Percentiles rank a stretch among this genome's conserved stretches.
phyloP scores from a whole-genome alignment of 208 protist genomes.

The Wallacemonas rigidus region DNA sequence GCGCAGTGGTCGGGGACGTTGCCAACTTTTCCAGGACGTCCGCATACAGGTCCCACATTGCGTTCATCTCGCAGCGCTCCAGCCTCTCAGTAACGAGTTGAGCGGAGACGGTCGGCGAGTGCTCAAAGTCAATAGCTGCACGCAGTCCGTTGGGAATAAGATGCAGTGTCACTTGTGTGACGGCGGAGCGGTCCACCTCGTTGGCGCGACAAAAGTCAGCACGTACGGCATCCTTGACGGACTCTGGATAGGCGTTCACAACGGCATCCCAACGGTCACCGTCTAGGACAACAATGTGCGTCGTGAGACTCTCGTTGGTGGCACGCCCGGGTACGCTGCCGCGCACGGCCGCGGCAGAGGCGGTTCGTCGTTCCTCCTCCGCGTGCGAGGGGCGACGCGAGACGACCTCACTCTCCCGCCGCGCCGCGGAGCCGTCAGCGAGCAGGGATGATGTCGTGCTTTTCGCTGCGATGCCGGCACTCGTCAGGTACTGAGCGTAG shows the following conservation, averaged over 20 bases:
- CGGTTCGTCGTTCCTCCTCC: not conserved
- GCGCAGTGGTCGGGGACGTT: not conserved
- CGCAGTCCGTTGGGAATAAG: not conserved
- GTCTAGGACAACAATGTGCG: slow-evolving; percentile 8
- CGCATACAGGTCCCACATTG: not conserved
- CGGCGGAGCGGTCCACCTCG: not conserved
- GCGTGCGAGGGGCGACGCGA: slow-evolving; percentile 3
- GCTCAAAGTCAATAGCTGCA: slow-evolving; percentile 7
- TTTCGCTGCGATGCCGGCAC: slow-evolving; percentile 3
- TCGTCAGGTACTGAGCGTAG: slow-evolving; percentile 4
- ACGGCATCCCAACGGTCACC: slow-evolving; percentile 13
- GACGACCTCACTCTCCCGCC: not conserved
- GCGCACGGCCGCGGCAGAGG: not conserved
- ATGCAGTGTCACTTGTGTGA: slow-evolving; percentile 4
- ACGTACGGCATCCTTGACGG: slow-evolving; percentile 9
- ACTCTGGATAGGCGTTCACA: slow-evolving; percentile 10
- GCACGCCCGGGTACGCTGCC: not conserved
- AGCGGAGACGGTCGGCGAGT: not conserved
- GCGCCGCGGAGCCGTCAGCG: not conserved
- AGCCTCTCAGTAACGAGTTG: slow-evolving; percentile 9
- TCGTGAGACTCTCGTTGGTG: not conserved
- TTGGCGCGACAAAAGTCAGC: slow-evolving; percentile 16
- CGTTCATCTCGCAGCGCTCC: slow-evolving; percentile 11
- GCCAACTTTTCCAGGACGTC: slow-evolving; percentile 3
- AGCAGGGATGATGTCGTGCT: slow-evolving; percentile 7